These are phyloP conservation scores for Capsicum rhomboideum DNA, from an alignment of 257 asterid genomes.

Conservation along the genomic window DNA sequence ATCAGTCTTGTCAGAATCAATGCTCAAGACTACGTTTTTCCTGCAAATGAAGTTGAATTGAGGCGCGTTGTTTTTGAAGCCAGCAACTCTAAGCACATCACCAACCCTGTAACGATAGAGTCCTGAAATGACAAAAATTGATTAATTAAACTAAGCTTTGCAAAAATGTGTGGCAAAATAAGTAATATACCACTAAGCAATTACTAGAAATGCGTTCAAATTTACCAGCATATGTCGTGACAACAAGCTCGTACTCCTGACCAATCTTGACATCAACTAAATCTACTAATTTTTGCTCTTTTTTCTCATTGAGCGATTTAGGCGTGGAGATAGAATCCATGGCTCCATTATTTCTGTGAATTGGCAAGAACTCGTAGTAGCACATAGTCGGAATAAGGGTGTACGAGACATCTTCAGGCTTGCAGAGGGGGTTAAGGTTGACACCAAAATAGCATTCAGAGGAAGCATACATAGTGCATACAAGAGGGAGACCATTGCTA, in stretches of 20 bases:
- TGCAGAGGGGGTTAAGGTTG: slow-evolving; percentile 32
- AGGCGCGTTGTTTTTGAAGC: slow-evolving; percentile 37
- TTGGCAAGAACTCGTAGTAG: slow-evolving; percentile 39
- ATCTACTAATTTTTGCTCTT: slow-evolving; percentile 20
- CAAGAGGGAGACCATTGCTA: slow-evolving; percentile 36
- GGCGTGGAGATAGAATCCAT: background rate
- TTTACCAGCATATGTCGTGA: slow-evolving; percentile 40
- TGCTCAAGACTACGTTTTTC: slow-evolving; percentile 21
- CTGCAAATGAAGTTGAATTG: slow-evolving; percentile 31
- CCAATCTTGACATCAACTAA: slow-evolving; percentile 13
- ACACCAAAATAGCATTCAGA: slow-evolving; percentile 19
- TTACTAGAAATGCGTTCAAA: background rate
- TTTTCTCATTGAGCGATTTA: background rate
- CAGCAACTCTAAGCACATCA: slow-evolving; percentile 30
- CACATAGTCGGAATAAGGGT: slow-evolving; percentile 43
- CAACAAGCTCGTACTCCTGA: background rate
- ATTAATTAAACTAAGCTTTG: background rate
- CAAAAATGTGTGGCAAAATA: background rate
- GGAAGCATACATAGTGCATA: slow-evolving; percentile 29
- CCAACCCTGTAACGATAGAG: slow-evolving; percentile 33
- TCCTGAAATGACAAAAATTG: slow-evolving; percentile 12
- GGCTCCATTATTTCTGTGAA: background rate
- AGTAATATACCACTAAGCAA: too few species aligned
- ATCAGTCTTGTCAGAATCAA: background rate
- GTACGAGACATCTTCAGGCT: slow-evolving; percentile 32